These are phyloP conservation scores for Zelonia costaricensis DNA, from an alignment of 208 protist species.

Conservation along the genomic window DNA sequence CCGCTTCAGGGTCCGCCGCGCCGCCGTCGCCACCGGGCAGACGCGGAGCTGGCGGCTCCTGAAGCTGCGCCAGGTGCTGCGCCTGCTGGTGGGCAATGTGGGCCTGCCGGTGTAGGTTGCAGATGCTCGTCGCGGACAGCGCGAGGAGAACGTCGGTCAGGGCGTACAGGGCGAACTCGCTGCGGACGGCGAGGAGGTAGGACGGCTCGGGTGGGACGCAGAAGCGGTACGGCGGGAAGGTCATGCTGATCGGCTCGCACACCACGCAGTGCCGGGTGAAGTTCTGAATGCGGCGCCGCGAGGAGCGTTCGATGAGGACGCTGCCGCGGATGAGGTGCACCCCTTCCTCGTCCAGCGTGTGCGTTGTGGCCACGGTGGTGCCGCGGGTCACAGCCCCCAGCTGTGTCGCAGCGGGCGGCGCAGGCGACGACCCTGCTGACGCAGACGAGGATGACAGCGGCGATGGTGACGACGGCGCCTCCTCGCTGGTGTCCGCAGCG, in stretches of 20 bases:
- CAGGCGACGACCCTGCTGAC: background rate
- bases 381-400: background rate
- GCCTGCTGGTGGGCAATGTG: background rate
- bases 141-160: constrained; percentile 76
- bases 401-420: background rate
- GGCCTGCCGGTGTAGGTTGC: constrained; percentile 11
- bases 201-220: constrained; percentile 82
- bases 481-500: background rate
- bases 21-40: no score
- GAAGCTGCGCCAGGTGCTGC: no score
- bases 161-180: constrained; percentile 53
- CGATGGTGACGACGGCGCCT: background rate
- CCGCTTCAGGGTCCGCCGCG: no score
- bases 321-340: constrained; percentile 42
- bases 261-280: constrained; percentile 60
- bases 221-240: constrained; percentile 69
- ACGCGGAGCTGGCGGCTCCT: no score
- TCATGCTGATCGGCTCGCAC: constrained; percentile 30
- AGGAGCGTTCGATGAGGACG: constrained; percentile 66
- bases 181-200: constrained; percentile 58
- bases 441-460: background rate
- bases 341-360: constrained; percentile 24
- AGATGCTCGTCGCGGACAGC: constrained; percentile 48
- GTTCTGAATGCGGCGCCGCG: constrained; percentile 60
- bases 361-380: constrained; percentile 13